Conservation (phyloP, 192 early-diverging fungal genomes). For the Martensiomyces pterosporus region DNA sequence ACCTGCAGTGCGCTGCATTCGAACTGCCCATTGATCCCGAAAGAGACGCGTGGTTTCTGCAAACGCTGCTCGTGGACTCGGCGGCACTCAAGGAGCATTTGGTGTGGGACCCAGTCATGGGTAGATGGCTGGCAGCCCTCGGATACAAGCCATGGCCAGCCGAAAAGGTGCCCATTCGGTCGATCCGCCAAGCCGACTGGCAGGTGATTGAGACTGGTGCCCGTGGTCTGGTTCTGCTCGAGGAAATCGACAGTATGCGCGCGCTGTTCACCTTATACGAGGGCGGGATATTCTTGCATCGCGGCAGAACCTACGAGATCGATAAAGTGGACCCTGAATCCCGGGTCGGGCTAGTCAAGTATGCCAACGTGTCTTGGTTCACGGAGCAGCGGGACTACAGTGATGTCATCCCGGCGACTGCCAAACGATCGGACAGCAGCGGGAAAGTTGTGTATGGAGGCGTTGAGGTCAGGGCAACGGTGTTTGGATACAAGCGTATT, state of each 20-base stretch:
- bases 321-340: constrained; percentile 13
- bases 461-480: constrained; percentile 9
- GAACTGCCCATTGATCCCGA: constrained; percentile 40
- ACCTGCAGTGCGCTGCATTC: constrained; percentile 71
- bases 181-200: constrained; percentile 8
- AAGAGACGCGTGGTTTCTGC: neutral
- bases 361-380: constrained; percentile 27
- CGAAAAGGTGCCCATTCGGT: constrained; percentile 26
- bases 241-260: constrained; percentile 32
- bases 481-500: constrained; percentile 36
- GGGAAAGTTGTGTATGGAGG: constrained; percentile 5
- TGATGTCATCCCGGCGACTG: constrained; percentile 1
- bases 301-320: constrained; percentile 23
- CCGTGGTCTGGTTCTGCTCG: constrained; percentile 15
- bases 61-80: neutral
- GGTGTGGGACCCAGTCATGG: constrained; percentile 10
- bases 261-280: constrained; percentile 37
- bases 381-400: constrained; percentile 8
- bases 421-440: neutral
- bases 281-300: constrained; percentile 40
- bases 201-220: constrained; percentile 8
- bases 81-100: neutral
- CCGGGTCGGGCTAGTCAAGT: constrained; percentile 16
- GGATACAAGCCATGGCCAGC: constrained; percentile 36
- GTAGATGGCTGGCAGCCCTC: constrained; percentile 14